phyloP scores from a whole-genome alignment of 2,329 filamentous ascomycete genomes.

The Cytospora mali region DNA sequence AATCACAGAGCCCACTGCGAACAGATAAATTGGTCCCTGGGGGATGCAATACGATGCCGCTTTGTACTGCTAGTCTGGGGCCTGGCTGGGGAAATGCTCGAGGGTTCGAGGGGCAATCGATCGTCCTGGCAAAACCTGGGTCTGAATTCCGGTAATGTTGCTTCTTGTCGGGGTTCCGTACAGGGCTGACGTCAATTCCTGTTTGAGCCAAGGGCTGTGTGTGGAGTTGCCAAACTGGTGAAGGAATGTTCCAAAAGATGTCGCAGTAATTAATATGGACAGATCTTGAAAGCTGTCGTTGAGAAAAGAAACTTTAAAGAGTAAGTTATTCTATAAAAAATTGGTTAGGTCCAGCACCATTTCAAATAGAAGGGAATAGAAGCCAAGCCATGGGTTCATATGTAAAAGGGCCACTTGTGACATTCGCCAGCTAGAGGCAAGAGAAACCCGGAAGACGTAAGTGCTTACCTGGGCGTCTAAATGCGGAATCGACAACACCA shows the following conservation, averaged over 20 bases:
- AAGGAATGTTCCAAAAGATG: neutral
- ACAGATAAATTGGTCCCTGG: slow-evolving; percentile 1
- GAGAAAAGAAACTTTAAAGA: neutral
- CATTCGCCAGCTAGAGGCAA: neutral
- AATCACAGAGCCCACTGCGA: neutral
- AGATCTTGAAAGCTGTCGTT: neutral
- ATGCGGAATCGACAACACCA: neutral
- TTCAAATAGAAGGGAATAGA: neutral
- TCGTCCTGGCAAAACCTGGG: neutral
- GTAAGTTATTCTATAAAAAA: neutral
- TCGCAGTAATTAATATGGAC: neutral
- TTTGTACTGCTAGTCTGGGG: too few relatives aligned
- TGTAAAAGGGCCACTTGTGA: too few relatives aligned
- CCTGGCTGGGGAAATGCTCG: too few relatives aligned
- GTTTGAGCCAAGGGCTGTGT: neutral
- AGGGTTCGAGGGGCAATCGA: neutral
- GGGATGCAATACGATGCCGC: neutral
- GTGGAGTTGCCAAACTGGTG: neutral
- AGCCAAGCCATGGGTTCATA: neutral
- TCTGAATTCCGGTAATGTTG: slow-evolving; percentile 2
- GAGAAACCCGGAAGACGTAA: neutral
- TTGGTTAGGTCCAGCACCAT: neutral
- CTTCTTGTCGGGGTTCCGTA: neutral
- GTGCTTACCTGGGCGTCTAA: neutral
- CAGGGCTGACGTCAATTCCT: slow-evolving; percentile 20